Evolutionary conservation across 805 yeast species (phyloP).

Genomic region (Monosporozyma servazzii): DNA sequence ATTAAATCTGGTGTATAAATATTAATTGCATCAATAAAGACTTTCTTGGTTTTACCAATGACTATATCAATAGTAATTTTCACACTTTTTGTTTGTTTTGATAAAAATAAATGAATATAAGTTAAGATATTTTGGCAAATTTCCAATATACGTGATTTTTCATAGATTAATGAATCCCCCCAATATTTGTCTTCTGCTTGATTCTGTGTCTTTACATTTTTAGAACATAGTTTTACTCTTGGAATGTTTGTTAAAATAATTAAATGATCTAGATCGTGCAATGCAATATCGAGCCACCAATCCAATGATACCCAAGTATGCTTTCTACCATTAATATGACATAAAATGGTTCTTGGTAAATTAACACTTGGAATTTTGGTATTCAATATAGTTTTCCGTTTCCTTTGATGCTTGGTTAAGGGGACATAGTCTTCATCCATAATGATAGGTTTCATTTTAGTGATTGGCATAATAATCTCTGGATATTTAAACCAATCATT

Average conservation of each 20-base stretch:
- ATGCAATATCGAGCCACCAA: slow-evolving; percentile 45
- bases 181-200: not conserved
- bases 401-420: slow-evolving; percentile 12
- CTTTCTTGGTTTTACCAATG: slow-evolving; percentile 19
- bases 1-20: slow-evolving; percentile 25
- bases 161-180: slow-evolving; percentile 11
- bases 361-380: slow-evolving; percentile 15
- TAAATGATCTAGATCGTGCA: slow-evolving; percentile 57
- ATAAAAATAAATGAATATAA: slow-evolving; percentile 18
- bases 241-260: slow-evolving; percentile 43
- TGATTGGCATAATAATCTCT: slow-evolving; percentile 10
- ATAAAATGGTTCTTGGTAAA: slow-evolving; percentile 42
- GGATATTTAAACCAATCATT: slow-evolving; percentile 14
- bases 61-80: slow-evolving; percentile 25
- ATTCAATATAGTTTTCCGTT: slow-evolving; percentile 11
- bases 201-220: not conserved
- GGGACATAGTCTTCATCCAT: slow-evolving; percentile 8
- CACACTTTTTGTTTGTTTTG: slow-evolving; percentile 11
- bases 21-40: slow-evolving; percentile 23
- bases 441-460: not conserved
- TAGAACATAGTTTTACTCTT: slow-evolving; percentile 3
- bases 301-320: slow-evolving; percentile 81
- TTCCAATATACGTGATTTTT: slow-evolving; percentile 15
- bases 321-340: slow-evolving; percentile 57
- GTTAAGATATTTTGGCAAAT: slow-evolving; percentile 18